phyloP scores from a whole-genome alignment of 2,329 filamentous ascomycete species.

The Capronia coronata region DNA sequence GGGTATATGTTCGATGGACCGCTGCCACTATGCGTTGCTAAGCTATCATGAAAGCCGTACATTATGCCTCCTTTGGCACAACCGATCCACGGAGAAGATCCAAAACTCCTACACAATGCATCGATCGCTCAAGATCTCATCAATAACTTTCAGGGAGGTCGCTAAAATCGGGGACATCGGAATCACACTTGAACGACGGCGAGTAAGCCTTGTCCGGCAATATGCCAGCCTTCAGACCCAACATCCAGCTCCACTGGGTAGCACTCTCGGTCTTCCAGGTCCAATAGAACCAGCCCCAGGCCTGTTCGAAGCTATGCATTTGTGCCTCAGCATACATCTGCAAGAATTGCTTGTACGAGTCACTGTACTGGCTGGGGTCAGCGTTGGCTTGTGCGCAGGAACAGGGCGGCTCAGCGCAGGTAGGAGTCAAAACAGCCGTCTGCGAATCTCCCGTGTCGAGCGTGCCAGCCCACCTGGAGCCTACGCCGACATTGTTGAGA shows the following conservation, averaged over 20 bases:
- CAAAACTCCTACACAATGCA: constrained; percentile 3
- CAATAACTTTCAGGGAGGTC: constrained; percentile 22
- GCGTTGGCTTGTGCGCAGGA: constrained; percentile 71
- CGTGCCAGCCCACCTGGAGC: constrained; percentile 88
- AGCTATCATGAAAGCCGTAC: neutral
- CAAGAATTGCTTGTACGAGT: constrained; percentile 75
- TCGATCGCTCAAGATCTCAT: neutral
- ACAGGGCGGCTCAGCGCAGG: constrained; percentile 67
- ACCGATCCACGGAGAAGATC: neutral
- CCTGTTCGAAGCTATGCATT: constrained; percentile 88
- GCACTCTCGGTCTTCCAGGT: constrained; percentile 88
- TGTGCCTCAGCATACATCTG: constrained; percentile 89
- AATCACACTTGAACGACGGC: constrained; percentile 61
- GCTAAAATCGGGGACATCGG: constrained; percentile 40
- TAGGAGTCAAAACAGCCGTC: constrained; percentile 59
- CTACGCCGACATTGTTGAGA: constrained; percentile 83
- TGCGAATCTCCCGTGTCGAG: constrained; percentile 57
- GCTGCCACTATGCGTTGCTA: neutral
- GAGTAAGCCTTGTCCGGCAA: constrained; percentile 69
- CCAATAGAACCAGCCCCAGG: constrained; percentile 99
- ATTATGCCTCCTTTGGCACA: neutral
- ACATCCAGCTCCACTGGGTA: constrained; percentile 86
- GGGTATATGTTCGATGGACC: constrained; percentile 4
- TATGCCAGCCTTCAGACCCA: constrained; percentile 69
- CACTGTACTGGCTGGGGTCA: constrained; percentile 59